These are phyloP conservation scores for Niveomyces coronatus DNA, from an alignment of 2,329 filamentous ascomycete species.

Conservation along the genomic window DNA sequence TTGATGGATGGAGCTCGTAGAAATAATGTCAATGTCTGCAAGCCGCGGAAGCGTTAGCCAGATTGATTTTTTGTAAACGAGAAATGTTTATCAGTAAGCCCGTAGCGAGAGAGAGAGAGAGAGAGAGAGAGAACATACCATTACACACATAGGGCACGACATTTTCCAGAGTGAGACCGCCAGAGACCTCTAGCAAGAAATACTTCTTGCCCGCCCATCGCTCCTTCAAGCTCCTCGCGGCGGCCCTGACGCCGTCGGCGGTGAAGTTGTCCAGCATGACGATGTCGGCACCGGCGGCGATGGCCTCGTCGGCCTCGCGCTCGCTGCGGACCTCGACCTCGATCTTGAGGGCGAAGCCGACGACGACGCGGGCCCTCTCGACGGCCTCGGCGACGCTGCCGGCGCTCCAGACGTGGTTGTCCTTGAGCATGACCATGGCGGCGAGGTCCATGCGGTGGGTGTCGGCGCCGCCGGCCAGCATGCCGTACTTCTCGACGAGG, in stretches of 20 bases:
- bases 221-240: constrained; percentile 66
- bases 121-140: constrained; percentile 34
- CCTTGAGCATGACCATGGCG: constrained; percentile 97
- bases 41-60: constrained; percentile 4
- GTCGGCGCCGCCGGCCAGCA: constrained; percentile 89
- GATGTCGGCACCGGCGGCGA: constrained; percentile 82
- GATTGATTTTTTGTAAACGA: no score
- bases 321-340: constrained; percentile 92
- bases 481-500: constrained; percentile 95
- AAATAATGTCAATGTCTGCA: constrained; percentile 84
- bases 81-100: no score
- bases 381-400: constrained; percentile 82
- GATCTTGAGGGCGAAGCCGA: constrained; percentile 85
- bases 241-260: constrained; percentile 63
- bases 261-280: constrained; percentile 98
- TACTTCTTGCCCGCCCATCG: constrained; percentile 65
- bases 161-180: constrained; percentile 78
- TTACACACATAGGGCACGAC: constrained; percentile 70
- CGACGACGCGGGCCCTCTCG: constrained; percentile 68
- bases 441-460: constrained; percentile 83
- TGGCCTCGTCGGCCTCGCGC: constrained; percentile 82
- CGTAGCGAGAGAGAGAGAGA: no score
- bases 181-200: constrained; percentile 85
- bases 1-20: constrained; percentile 94
- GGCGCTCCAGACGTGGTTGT: constrained; percentile 94